A percentile compares a stretch with the other conserved stretches of the same genome.
phyloP scores from a whole-genome alignment of 805 yeast genomes.

The Isabelozyma pseudorhagii region DNA sequence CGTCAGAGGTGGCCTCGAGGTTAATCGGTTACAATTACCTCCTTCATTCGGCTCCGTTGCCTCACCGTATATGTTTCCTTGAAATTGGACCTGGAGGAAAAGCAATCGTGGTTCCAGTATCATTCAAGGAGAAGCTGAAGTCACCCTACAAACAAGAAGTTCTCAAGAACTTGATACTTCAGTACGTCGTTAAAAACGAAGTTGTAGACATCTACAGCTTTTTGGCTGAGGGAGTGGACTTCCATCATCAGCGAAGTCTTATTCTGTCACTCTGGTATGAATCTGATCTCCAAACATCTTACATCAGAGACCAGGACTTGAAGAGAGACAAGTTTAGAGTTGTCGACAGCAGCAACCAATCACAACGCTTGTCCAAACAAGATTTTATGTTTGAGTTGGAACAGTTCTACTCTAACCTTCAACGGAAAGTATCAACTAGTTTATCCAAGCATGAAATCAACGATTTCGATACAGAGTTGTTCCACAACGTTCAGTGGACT shows the following conservation, averaged over 20 bases:
- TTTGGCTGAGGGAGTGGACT: neutral
- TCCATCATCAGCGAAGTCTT: neutral
- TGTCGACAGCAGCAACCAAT: neutral
- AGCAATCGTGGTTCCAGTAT: constrained; percentile 22
- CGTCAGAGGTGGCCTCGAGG: constrained; percentile 26
- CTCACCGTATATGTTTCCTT: constrained; percentile 27
- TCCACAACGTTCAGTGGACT: neutral
- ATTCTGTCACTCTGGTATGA: neutral
- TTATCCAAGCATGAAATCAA: neutral
- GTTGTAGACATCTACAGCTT: neutral
- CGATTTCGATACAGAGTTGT: constrained; percentile 2
- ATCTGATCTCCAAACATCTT: neutral
- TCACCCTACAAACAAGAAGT: neutral
- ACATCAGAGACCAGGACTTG: neutral
- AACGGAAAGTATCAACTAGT: neutral
- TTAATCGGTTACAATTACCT: constrained; percentile 33
- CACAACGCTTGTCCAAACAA: constrained; percentile 6
- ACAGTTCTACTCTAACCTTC: neutral
- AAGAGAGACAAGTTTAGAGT: constrained; percentile 3
- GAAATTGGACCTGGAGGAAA: constrained; percentile 18
- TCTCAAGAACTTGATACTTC: neutral
- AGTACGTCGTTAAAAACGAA: neutral
- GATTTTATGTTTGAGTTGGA: constrained; percentile 23
- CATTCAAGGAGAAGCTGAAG: neutral
- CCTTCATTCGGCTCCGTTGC: constrained; percentile 20